A percentile compares a stretch with the other conserved stretches of the same genome.
Conservation (phyloP, 1,284 basidiomycete species). For the Leccinum pachyderme region DNA sequence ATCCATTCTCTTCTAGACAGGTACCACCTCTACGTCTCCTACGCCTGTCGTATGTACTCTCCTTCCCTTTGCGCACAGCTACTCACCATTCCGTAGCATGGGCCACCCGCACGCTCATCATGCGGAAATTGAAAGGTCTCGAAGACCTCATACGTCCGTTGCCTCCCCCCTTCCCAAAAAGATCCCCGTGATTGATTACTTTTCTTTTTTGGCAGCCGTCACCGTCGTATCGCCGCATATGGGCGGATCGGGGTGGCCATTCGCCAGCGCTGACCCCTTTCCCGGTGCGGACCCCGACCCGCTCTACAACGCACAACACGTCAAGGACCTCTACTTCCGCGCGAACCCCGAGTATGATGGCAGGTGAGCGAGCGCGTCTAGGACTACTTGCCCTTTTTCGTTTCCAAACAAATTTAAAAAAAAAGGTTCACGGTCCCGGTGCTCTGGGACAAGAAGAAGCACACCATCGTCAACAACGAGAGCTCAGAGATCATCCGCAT, state of each 20-base stretch:
- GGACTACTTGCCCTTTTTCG: neutral
- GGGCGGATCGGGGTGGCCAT: constrained; percentile 86
- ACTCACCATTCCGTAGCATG: constrained; percentile 55
- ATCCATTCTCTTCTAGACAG: constrained; percentile 50
- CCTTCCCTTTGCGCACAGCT: neutral
- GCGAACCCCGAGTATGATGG: constrained; percentile 71
- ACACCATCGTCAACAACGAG: constrained; percentile 95
- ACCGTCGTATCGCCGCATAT: constrained; percentile 86
- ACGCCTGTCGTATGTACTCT: constrained; percentile 65
- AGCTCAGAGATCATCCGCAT: constrained; percentile 93
- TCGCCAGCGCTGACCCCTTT: constrained; percentile 69
- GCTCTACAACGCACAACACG: constrained; percentile 61
- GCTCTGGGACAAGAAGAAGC: constrained; percentile 89
- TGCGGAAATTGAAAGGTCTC: constrained; percentile 88
- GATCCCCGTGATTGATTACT: neutral
- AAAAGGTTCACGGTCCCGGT: constrained; percentile 86
- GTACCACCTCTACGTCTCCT: constrained; percentile 88
- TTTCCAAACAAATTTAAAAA: neutral
- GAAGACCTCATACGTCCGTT: constrained; percentile 76
- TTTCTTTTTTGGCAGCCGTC: constrained; percentile 44
- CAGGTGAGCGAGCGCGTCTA: constrained; percentile 40
- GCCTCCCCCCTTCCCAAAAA: neutral
- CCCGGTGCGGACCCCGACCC: constrained; percentile 74
- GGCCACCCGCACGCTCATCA: constrained; percentile 91
- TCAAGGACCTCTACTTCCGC: constrained; percentile 85